These are phyloP conservation scores for Cyathus striatus DNA, from an alignment of 768 basidiomycete species.

Conservation along the genomic window DNA sequence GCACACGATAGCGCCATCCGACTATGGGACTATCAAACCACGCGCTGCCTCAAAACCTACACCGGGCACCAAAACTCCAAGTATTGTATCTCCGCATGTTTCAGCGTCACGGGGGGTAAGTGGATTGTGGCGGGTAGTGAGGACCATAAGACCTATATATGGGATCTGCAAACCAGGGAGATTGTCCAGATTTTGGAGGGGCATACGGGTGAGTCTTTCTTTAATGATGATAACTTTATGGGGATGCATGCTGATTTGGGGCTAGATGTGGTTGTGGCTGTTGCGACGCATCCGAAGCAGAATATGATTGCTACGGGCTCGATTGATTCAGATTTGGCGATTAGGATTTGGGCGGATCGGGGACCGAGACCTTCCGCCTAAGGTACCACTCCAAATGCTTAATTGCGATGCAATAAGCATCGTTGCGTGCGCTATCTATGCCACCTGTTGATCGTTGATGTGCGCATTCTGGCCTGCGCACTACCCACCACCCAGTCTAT, in stretches of 20 bases:
- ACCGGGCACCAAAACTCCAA: slow-evolving; percentile 76
- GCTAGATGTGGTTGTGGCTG: slow-evolving; percentile 71
- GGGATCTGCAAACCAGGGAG: slow-evolving; percentile 87
- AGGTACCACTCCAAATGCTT: no score
- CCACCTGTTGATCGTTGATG: no score
- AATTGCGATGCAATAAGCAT: no score
- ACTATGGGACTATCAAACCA: slow-evolving; percentile 92
- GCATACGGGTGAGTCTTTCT: slow-evolving; percentile 56
- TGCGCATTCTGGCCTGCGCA: no score
- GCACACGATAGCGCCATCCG: slow-evolving; percentile 92
- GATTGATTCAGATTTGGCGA: slow-evolving; percentile 76
- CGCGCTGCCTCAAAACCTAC: slow-evolving; percentile 88
- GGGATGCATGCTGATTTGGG: slow-evolving; percentile 3
- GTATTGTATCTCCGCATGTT: slow-evolving; percentile 81
- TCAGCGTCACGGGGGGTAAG: slow-evolving; percentile 79
- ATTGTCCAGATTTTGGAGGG: slow-evolving; percentile 77
- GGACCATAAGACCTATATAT: slow-evolving; percentile 84
- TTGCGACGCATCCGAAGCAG: slow-evolving; percentile 80
- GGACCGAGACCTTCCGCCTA: slow-evolving; percentile 17
- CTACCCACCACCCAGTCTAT: no score
- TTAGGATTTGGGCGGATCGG: slow-evolving; percentile 79
- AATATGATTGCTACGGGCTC: slow-evolving; percentile 88
- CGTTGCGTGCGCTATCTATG: no score
- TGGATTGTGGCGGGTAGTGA: slow-evolving; percentile 93
- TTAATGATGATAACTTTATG: neutral